Base-by-base conservation (phyloP, 139 green algal genomes). In the Diplosphaera chodatii region DNA sequence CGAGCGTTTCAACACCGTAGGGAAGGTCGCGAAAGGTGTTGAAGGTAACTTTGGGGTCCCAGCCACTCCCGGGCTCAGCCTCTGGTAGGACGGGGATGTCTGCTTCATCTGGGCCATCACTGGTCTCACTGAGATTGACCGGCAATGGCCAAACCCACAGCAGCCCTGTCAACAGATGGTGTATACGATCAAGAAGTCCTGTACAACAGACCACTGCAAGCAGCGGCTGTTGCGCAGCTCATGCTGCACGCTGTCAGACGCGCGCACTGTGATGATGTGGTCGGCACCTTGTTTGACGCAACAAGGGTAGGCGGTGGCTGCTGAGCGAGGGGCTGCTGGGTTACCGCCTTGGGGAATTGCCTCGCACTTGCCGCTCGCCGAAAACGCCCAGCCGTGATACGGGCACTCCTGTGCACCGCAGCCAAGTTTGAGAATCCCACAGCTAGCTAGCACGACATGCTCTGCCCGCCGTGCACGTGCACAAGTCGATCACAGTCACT, bases 271-370 rank as follows among this genome's bases (percentile, higher is more conserved):
- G n/a, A n/a, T n/a, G n/a, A n/a, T n/a, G n/a, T n/a, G n/a, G n/a
- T n/a, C n/a, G n/a, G n/a, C n/a, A 75, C 70, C 82, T 63, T 87
- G 82, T 64, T 48, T 55, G 34, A 73, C 76, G 6, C 37, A 28
- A 64, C 76, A 85, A 34, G 74, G 77, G 68, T 74, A 87, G 20
- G 69, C 66, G 18, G 34, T 77, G 27, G 74, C 77, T n/a, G 29
- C 64, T 23, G 82, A 59, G 28, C 80, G 74, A 1, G 76, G 70
- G 27, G 41, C 69, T 66, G 48, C 40, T 21, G 62, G 63, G 62
- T 85, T 74, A 23, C 71, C 80, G 20, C 77, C 82, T 63, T 87
- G 82, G 15, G 82, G 82, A 29, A 87, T 87, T 22, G 48, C 30
- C 16, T 55, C 69, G 71, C 82, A 87, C 0, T 68, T 66, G 40